Percentiles rank a stretch among this genome's conserved stretches.
Conservation (phyloP, 2,329 filamentous ascomycete species). For the Colletotrichum sp. region DNA sequence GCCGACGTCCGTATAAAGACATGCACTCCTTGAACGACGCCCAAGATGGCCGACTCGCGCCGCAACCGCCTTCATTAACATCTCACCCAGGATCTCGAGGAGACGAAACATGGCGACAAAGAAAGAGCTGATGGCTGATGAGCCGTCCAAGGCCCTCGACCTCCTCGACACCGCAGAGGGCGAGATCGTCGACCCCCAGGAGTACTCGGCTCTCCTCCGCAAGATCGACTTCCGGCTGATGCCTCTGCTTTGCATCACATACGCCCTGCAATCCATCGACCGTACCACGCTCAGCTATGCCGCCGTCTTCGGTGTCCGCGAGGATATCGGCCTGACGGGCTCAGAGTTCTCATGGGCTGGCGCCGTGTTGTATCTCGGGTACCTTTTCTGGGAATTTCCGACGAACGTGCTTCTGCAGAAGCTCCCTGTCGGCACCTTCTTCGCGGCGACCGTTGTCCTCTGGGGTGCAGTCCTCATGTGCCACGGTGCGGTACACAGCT, state of each 20-base stretch:
- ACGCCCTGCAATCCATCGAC: conserved; percentile 21
- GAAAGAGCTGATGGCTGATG: not conserved
- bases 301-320: conserved; percentile 57
- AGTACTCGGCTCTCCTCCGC: not conserved
- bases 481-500: conserved; percentile 22
- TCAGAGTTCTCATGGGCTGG: conserved; percentile 63
- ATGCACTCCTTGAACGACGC: not conserved
- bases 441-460: conserved; percentile 33
- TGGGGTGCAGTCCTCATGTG: conserved; percentile 48
- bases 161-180: conserved; percentile 9
- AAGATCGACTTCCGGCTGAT: conserved; percentile 27
- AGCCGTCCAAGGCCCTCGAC: conserved; percentile 2
- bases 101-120: not conserved
- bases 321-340: conserved; percentile 54
- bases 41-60: not conserved
- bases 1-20: not conserved
- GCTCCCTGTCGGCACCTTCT: conserved; percentile 26
- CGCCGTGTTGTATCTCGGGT: conserved; percentile 62
- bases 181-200: not conserved
- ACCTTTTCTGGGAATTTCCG: conserved; percentile 65
- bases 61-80: not conserved
- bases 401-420: conserved; percentile 60
- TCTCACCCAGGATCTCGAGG: not conserved
- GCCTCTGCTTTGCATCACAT: conserved; percentile 27
- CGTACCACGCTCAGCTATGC: conserved; percentile 40